phyloP scores from a whole-genome alignment of 495 filamentous ascomycete species.

The Lepidopterella palustris region DNA sequence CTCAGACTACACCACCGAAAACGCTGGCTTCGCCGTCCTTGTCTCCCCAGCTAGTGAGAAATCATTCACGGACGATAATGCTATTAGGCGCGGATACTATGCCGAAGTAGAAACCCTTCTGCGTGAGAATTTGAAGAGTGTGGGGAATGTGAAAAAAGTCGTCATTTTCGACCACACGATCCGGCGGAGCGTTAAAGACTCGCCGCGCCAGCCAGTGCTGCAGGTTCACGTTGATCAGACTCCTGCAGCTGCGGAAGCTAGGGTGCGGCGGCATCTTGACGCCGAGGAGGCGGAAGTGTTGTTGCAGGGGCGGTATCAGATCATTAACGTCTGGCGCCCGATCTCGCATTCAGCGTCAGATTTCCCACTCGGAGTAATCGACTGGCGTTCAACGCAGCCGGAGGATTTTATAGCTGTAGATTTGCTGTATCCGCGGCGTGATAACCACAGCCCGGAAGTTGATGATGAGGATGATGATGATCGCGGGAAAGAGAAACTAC shows the following conservation, averaged over 20 bases:
- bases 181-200: conserved; percentile 28
- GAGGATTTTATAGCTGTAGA: conserved; percentile 33
- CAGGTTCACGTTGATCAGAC: conserved; percentile 40
- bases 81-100: conserved; percentile 33
- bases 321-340: conserved; percentile 77
- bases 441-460: too few species aligned
- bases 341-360: conserved; percentile 47
- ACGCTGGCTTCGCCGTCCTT: conserved; percentile 33
- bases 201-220: conserved; percentile 37
- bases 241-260: conserved; percentile 31
- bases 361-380: conserved; percentile 36
- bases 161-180: conserved; percentile 40
- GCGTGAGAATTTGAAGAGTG: conserved; percentile 17
- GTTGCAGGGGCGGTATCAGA: conserved; percentile 59
- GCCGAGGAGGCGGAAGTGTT: conserved; percentile 55
- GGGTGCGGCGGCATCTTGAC: conserved; percentile 35
- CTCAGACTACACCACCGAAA: conserved; percentile 30
- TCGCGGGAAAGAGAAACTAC: conserved; percentile 34
- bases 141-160: conserved; percentile 37
- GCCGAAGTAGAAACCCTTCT: conserved; percentile 33
- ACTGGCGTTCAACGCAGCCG: conserved; percentile 35
- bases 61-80: conserved; percentile 30
- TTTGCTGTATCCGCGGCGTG: conserved; percentile 34
- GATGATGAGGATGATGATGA: conserved; percentile 31
- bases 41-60: conserved; percentile 31